Conservation (phyloP, 352 stramenopile genomes). For the Globisporangium megalacanthum region DNA sequence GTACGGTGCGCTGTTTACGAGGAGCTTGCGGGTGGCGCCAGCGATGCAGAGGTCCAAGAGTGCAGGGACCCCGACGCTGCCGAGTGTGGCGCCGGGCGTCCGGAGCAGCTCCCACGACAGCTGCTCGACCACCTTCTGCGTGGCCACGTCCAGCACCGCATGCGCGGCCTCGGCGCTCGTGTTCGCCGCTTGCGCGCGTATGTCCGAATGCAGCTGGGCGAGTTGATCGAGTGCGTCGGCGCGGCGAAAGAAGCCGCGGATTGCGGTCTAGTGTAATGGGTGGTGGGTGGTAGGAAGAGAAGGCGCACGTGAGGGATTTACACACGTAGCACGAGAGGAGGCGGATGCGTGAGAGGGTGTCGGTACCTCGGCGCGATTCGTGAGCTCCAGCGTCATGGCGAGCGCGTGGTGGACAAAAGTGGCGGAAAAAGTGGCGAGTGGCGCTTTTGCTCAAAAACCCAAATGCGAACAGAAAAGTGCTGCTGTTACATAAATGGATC, state of each 20-base stretch:
- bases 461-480: neutral
- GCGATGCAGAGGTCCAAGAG: conserved; percentile 81
- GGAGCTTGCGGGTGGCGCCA: conserved; percentile 52
- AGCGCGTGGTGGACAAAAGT: neutral
- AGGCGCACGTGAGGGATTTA: neutral
- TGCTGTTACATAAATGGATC: no score
- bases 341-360: neutral
- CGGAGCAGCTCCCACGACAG: conserved; percentile 76
- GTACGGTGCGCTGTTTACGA: conserved; percentile 75
- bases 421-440: no score
- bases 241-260: conserved; percentile 51
- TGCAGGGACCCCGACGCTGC: conserved; percentile 52
- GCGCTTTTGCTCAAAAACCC: neutral
- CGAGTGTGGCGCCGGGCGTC: conserved; percentile 42
- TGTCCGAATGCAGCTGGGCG: conserved; percentile 35
- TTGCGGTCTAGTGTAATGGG: conserved; percentile 29
- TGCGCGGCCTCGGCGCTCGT: conserved; percentile 41
- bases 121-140: conserved; percentile 76
- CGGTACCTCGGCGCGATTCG: conserved; percentile 50
- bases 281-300: neutral
- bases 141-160: conserved; percentile 66
- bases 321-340: neutral
- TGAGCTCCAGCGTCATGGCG: conserved; percentile 58
- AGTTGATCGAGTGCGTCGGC: conserved; percentile 51
- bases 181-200: conserved; percentile 22